Conservation (phyloP, 164 flowering plant species). For the Saururus chinensis region DNA sequence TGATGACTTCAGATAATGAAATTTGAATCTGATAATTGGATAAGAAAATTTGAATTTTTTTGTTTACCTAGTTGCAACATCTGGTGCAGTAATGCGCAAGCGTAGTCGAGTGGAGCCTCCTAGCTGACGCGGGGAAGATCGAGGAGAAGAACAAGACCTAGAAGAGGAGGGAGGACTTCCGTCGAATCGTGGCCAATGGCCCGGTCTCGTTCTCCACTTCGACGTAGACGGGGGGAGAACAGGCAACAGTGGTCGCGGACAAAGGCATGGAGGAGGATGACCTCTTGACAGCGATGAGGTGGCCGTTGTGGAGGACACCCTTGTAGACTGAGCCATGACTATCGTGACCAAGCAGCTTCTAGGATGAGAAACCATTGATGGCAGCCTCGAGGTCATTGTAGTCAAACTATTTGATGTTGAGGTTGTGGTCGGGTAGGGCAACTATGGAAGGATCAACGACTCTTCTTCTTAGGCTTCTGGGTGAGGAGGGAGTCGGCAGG, state of each 20-base stretch:
- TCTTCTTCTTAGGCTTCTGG: slow-evolving; percentile 4
- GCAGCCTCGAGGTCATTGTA: slow-evolving; percentile 84
- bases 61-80: slow-evolving; percentile 14
- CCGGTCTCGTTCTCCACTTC: slow-evolving; percentile 78
- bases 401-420: slow-evolving; percentile 52
- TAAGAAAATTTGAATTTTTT: background rate
- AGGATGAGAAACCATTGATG: slow-evolving; percentile 71
- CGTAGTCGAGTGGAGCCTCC: slow-evolving; percentile 20
- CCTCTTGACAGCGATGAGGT: slow-evolving; percentile 73
- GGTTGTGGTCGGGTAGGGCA: slow-evolving; percentile 4
- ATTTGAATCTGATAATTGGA: background rate
- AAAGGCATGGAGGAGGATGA: slow-evolving; percentile 23
- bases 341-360: slow-evolving; percentile 69
- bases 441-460: background rate
- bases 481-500: slow-evolving; percentile 3
- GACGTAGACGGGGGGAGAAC: background rate
- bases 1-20: background rate
- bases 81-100: slow-evolving; percentile 21
- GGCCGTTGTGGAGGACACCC: slow-evolving; percentile 60
- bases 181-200: too few relatives aligned
- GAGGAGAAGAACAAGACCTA: slow-evolving; percentile 47
- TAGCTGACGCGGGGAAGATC: slow-evolving; percentile 28
- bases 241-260: background rate
- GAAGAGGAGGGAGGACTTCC: slow-evolving; percentile 68
- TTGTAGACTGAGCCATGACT: slow-evolving; percentile 91